A percentile compares a stretch with the other conserved stretches of the same genome.
These are phyloP conservation scores for Tuber umbilicatum DNA, from an alignment of 495 filamentous ascomycete genomes.

Conservation along the genomic window DNA sequence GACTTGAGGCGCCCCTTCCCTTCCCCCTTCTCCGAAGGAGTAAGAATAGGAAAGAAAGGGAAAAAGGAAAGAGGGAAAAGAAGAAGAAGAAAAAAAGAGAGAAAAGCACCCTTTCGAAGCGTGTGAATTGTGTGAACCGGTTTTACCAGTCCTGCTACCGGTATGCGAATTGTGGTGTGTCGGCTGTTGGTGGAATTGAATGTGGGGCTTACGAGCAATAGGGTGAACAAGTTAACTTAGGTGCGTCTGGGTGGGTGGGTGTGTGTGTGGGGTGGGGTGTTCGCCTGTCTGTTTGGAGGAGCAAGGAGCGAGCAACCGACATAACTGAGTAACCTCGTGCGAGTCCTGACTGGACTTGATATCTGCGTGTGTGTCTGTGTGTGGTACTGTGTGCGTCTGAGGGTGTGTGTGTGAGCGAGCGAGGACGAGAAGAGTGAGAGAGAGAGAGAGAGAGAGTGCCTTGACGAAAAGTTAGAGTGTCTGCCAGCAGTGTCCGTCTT, in stretches of 20 bases:
- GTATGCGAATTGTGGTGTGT: slow-evolving; percentile 2
- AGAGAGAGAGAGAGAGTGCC: background rate
- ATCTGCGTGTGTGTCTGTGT: background rate
- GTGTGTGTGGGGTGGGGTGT: background rate
- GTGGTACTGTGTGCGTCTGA: background rate
- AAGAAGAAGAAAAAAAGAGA: background rate
- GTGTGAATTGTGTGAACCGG: slow-evolving; percentile 2
- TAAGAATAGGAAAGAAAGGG: background rate
- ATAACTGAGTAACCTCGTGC: background rate
- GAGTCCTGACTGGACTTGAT: slow-evolving; percentile 1
- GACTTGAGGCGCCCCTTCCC: slow-evolving; percentile 1
- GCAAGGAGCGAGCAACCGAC: background rate
- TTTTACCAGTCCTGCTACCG: background rate
- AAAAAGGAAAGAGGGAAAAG: background rate
- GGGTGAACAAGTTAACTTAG: slow-evolving; percentile 4
- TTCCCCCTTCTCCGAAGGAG: background rate
- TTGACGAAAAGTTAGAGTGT: background rate
- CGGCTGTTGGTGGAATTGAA: background rate
- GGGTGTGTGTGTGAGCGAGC: background rate
- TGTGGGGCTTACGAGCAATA: slow-evolving; percentile 4
- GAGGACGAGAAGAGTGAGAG: background rate
- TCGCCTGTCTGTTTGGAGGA: background rate
- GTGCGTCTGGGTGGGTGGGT: background rate
- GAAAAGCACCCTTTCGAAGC: background rate
- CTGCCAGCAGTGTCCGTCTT: background rate